phyloP scores from a whole-genome alignment of 2,329 filamentous ascomycete genomes.

The Microcyclospora pomicola region DNA sequence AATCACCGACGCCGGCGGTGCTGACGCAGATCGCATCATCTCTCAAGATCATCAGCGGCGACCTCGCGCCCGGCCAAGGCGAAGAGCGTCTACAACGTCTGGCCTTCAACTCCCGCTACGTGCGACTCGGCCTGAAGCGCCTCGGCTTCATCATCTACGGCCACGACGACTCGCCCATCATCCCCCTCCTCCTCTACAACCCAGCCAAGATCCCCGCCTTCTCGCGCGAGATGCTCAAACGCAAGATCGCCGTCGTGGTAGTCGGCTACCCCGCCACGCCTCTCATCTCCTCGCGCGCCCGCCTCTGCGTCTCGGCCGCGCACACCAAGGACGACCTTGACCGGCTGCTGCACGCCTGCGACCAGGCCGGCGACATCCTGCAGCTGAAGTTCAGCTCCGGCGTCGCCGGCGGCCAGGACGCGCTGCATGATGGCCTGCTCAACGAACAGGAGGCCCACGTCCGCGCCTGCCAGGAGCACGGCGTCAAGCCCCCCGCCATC shows the following conservation, averaged over 20 bases:
- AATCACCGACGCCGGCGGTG: constrained; percentile 75
- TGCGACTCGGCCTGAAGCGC: constrained; percentile 92
- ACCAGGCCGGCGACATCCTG: constrained; percentile 80
- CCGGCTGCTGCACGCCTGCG: constrained; percentile 72
- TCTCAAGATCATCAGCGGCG: constrained; percentile 77
- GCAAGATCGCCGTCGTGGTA: constrained; percentile 94
- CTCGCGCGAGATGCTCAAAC: constrained; percentile 94
- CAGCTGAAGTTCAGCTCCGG: constrained; percentile 97
- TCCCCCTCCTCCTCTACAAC: constrained; percentile 88
- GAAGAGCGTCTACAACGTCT: constrained; percentile 91
- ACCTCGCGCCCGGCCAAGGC: constrained; percentile 77
- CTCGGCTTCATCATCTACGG: constrained; percentile 94
- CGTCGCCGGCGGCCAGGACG: constrained; percentile 73
- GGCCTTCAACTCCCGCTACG: constrained; percentile 95
- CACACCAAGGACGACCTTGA: constrained; percentile 99
- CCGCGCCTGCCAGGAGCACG: constrained; percentile 37
- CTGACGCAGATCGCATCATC: constrained; percentile 82
- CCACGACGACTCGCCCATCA: constrained; percentile 94
- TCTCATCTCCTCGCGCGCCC: constrained; percentile 81
- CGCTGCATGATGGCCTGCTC: constrained; percentile 56
- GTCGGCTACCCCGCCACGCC: constrained; percentile 96
- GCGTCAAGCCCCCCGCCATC: constrained; percentile 31
- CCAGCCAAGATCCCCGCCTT: constrained; percentile 99
- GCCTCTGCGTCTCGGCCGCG: constrained; percentile 89
- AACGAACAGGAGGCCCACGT: constrained; percentile 58